Evolutionary conservation across 2,329 filamentous ascomycete species (phyloP).

Genomic region (Pseudogymnoascus sp.): DNA sequence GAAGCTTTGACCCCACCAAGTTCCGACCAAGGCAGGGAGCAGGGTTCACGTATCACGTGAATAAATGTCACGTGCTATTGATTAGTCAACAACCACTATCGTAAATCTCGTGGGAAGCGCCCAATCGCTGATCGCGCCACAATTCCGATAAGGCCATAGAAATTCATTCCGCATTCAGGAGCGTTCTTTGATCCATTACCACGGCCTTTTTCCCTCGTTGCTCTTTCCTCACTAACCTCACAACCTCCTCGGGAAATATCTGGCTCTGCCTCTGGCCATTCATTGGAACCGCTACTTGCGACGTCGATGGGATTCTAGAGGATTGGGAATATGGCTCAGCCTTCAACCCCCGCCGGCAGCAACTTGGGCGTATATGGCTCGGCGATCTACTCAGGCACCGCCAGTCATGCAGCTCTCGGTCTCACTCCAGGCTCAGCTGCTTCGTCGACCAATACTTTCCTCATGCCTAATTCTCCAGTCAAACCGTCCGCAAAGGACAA

Average conservation of each 20-base stretch:
- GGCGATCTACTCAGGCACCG: constrained; percentile 19
- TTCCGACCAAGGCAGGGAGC: constrained; percentile 20
- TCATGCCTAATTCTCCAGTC: constrained; percentile 80
- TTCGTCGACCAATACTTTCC: constrained; percentile 69
- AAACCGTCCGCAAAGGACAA: constrained; percentile 60
- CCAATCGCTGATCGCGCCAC: constrained; percentile 3
- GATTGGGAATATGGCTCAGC: constrained; percentile 33
- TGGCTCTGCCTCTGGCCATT: not conserved
- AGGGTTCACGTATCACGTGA: not conserved
- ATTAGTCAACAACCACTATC: not conserved
- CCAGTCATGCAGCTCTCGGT: constrained; percentile 15
- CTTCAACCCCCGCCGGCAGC: constrained; percentile 37
- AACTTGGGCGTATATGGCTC: constrained; percentile 36
- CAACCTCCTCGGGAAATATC: not conserved
- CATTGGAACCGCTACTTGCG: not conserved
- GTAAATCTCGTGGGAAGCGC: not conserved
- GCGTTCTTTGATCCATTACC: not conserved
- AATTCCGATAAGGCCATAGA: constrained; percentile 7
- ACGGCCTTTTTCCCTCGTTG: not conserved
- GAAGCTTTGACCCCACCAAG: constrained; percentile 12
- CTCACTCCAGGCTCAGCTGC: constrained; percentile 40
- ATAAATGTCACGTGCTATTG: not conserved
- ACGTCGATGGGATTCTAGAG: not conserved
- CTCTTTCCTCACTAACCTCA: not conserved
- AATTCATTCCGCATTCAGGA: constrained; percentile 6